Conservation (phyloP, 2,329 filamentous ascomycete genomes). For the Beauveria rudraprayagi region DNA sequence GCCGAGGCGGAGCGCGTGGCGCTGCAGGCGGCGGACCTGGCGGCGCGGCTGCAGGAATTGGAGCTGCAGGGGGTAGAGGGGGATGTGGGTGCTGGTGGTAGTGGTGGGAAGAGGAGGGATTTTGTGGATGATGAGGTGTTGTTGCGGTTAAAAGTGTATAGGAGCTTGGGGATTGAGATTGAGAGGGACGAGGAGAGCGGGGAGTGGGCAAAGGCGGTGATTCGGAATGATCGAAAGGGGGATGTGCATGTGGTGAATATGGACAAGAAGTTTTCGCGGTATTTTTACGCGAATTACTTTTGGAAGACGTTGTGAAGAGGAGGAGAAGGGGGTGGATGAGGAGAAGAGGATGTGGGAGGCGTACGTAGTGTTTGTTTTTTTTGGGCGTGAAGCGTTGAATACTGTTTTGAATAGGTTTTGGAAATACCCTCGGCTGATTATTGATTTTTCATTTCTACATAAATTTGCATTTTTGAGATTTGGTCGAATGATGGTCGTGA, state of each 20-base stretch:
- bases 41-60: conserved; percentile 68
- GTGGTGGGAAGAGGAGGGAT: conserved; percentile 27
- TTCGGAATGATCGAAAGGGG: conserved; percentile 77
- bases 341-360: conserved; percentile 7
- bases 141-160: conserved; percentile 81
- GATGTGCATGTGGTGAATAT: conserved; percentile 94
- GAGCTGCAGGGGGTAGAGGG: conserved; percentile 77
- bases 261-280: conserved; percentile 82
- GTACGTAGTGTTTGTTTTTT: neutral
- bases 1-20: conserved; percentile 91
- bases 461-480: neutral
- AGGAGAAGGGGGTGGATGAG: neutral
- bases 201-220: conserved; percentile 77
- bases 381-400: conserved; percentile 1
- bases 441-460: neutral
- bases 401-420: neutral
- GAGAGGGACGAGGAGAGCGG: conserved; percentile 66
- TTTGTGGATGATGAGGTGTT: conserved; percentile 55
- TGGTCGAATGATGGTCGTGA: too few relatives aligned
- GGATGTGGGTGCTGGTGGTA: conserved; percentile 34
- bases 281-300: conserved; percentile 93
- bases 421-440: neutral
- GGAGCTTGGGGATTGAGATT: conserved; percentile 83
- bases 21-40: conserved; percentile 66
- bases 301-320: conserved; percentile 72